A percentile compares a stretch with the other conserved stretches of the same genome.
phyloP scores from a whole-genome alignment of 2,329 filamentous ascomycete genomes.

The Phoma sp. region DNA sequence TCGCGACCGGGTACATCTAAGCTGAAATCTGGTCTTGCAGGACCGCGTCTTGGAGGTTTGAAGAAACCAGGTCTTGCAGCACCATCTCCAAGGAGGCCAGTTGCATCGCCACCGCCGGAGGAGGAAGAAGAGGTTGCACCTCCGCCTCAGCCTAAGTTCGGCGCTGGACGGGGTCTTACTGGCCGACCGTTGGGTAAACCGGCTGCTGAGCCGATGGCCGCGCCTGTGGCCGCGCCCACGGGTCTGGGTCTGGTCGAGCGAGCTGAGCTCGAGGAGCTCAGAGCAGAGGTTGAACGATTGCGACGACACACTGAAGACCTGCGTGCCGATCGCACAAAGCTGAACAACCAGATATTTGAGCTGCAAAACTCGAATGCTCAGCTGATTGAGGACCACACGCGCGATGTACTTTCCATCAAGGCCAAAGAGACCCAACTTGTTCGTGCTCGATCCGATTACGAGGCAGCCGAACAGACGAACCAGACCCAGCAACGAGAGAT shows the following conservation, averaged over 20 bases:
- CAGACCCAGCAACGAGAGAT: slow-evolving; percentile 86
- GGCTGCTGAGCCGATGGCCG: slow-evolving; percentile 67
- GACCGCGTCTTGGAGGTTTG: slow-evolving; percentile 48
- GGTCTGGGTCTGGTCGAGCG: slow-evolving; percentile 80
- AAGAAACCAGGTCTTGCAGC: slow-evolving; percentile 50
- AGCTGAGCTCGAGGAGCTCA: slow-evolving; percentile 89
- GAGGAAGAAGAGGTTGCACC: slow-evolving; percentile 52
- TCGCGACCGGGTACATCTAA: slow-evolving; percentile 56
- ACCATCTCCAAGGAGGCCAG: slow-evolving; percentile 49
- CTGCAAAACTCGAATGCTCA: slow-evolving; percentile 96
- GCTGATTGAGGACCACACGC: slow-evolving; percentile 94
- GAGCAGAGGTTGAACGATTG: slow-evolving; percentile 80
- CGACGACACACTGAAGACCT: slow-evolving; percentile 78
- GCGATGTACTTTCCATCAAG: slow-evolving; percentile 94
- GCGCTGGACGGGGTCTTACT: slow-evolving; percentile 75
- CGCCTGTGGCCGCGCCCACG: slow-evolving; percentile 59
- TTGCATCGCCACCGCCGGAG: slow-evolving; percentile 55
- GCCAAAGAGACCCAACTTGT: slow-evolving; percentile 98
- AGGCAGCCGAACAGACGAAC: slow-evolving; percentile 84
- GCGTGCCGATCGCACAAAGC: slow-evolving; percentile 78
- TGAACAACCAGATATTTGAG: slow-evolving; percentile 88
- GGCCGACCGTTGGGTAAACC: slow-evolving; percentile 87
- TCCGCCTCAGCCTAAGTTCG: slow-evolving; percentile 63
- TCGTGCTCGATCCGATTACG: slow-evolving; percentile 85
- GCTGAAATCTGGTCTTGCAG: slow-evolving; percentile 48